Conservation (phyloP, 2,329 filamentous ascomycete genomes). For the Juglanconis juglandina region DNA sequence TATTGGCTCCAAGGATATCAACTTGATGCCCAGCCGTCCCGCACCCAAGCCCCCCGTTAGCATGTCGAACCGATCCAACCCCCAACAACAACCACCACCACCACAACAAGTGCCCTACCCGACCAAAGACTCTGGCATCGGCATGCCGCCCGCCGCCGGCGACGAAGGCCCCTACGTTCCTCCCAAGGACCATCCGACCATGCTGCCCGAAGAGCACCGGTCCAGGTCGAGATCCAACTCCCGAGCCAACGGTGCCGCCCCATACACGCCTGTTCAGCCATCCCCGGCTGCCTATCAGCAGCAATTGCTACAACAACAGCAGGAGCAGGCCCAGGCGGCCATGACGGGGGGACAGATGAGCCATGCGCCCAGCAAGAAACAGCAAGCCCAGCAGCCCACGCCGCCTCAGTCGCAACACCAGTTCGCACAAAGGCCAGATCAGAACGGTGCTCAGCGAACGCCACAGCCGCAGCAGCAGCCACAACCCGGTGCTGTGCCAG, state of each 20-base stretch:
- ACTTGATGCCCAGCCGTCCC: slow-evolving; percentile 74
- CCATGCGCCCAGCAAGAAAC: slow-evolving; percentile 71
- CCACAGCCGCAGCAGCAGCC: slow-evolving; percentile 32
- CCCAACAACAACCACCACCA: slow-evolving; percentile 36
- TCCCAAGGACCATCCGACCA: slow-evolving; percentile 53
- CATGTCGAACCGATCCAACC: slow-evolving; percentile 52
- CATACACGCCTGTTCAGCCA: slow-evolving; percentile 46
- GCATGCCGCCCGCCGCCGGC: slow-evolving; percentile 56
- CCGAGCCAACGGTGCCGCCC: slow-evolving; percentile 39
- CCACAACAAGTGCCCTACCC: slow-evolving; percentile 40
- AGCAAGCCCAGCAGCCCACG: slow-evolving; percentile 48
- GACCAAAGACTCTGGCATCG: slow-evolving; percentile 62
- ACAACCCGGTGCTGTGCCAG: slow-evolving; percentile 38
- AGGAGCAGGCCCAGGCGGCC: slow-evolving; percentile 80
- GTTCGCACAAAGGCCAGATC: slow-evolving; percentile 31
- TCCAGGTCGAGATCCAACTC: slow-evolving; percentile 70
- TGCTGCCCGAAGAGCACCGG: slow-evolving; percentile 65
- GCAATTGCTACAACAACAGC: slow-evolving; percentile 72
- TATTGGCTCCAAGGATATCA: slow-evolving; percentile 51
- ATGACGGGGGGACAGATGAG: slow-evolving; percentile 65
- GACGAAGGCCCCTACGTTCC: slow-evolving; percentile 49
- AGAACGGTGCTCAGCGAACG: slow-evolving; percentile 34
- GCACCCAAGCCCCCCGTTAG: slow-evolving; percentile 81
- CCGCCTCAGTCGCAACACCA: slow-evolving; percentile 53
- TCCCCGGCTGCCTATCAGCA: slow-evolving; percentile 54